phyloP scores from a whole-genome alignment of 805 yeast species.

The Pichia deserticola region DNA sequence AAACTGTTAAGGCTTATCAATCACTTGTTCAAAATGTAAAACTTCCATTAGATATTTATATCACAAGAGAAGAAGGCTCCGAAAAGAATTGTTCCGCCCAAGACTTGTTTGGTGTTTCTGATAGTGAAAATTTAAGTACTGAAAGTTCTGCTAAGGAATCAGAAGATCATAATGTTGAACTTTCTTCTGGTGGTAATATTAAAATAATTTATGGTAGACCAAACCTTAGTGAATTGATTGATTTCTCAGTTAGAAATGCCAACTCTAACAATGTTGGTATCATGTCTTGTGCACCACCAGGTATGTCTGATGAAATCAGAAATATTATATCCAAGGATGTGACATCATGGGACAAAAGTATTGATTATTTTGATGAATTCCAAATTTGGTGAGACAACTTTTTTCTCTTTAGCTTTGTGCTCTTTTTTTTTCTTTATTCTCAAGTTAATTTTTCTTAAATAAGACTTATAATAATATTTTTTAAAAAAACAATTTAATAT shows the following conservation, averaged over 20 bases:
- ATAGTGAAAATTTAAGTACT: conserved; percentile 7
- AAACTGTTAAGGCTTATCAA: conserved; percentile 38
- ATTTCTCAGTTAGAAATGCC: conserved; percentile 27
- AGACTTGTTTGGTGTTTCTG: not conserved
- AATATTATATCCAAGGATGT: conserved; percentile 37
- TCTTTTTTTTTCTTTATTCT: no score
- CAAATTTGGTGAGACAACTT: conserved; percentile 50
- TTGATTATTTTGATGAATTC: conserved; percentile 68
- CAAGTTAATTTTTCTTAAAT: no score
- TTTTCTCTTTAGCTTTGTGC: no score
- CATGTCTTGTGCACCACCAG: conserved; percentile 40
- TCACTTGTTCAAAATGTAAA: conserved; percentile 21
- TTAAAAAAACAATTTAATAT: no score
- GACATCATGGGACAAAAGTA: conserved; percentile 36
- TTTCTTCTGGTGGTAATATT: conserved; percentile 9
- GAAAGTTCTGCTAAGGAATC: conserved; percentile 1
- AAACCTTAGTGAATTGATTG: conserved; percentile 26
- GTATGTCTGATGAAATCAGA: conserved; percentile 46
- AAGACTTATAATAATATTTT: no score
- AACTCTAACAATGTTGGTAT: conserved; percentile 34
- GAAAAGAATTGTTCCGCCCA: not conserved
- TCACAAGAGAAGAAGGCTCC: conserved; percentile 28
- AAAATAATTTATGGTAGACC: conserved; percentile 37
- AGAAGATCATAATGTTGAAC: not conserved
- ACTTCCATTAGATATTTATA: conserved; percentile 28